Base-by-base conservation (phyloP, 75 land plant species). In the Selaginella tamariscina region DNA sequence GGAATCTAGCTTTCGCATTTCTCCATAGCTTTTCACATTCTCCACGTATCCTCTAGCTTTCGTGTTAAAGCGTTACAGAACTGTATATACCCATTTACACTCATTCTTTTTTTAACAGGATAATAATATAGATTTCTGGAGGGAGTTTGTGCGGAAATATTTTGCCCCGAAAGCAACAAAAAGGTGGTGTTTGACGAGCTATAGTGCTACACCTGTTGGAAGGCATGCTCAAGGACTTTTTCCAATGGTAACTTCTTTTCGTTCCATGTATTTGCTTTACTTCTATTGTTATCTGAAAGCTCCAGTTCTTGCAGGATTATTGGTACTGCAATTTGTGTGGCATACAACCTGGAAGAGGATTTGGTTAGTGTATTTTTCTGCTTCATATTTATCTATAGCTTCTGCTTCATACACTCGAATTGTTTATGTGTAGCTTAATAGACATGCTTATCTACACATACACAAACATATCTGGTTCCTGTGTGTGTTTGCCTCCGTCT, bases 241-340 rank as follows among this genome's bases (percentile, higher is more conserved):
- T 70, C 80, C 80, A 9, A 78, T 78, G 80, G 80, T 78, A 29
- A 15, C 44, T 72, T 54, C 20, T 28, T 56, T 56, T n/a, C 23
- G 8, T 21, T 59, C 8, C 23, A 59, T 2, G 27, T 27, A 15
- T 68, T 9, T 68, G 70, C 70, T 39, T 39, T 15, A n/a, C n/a
- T n/a, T n/a, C n/a, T n/a, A n/a, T n/a, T n/a, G n/a, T n/a, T n/a
- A n/a, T n/a, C n/a, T n/a, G n/a, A n/a, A n/a, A n/a, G n/a, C n/a
- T n/a, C n/a, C n/a, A n/a, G n/a, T n/a, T 39, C 15, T 21, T 68
- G n/a, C 77, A 77, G 79, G 79, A 77, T 31, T 77, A 76, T 65
- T 77, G 79, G 79, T 77, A 74, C 67, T 77, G 79, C 66, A 74
- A 77, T 55, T 54, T 77, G 8, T 77, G 79, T 74, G 79, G 79